phyloP scores from a whole-genome alignment of 2,329 filamentous ascomycete genomes.

The Helotiales sp. region DNA sequence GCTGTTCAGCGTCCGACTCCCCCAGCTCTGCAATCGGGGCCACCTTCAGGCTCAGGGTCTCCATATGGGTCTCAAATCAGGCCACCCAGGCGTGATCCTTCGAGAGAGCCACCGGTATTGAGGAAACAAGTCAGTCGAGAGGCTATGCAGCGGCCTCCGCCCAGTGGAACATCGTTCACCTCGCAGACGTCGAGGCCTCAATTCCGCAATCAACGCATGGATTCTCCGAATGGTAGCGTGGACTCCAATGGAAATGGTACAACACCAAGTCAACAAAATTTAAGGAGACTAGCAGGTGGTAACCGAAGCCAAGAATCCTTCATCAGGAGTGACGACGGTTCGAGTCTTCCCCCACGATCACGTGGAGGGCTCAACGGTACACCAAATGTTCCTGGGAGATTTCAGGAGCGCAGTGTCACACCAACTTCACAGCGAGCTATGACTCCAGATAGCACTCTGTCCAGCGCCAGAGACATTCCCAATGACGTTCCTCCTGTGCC shows the following conservation, averaged over 20 bases:
- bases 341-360: conserved; percentile 32
- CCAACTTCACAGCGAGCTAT: conserved; percentile 30
- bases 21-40: conserved; percentile 19
- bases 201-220: conserved; percentile 27
- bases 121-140: conserved; percentile 32
- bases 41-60: conserved; percentile 10
- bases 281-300: conserved; percentile 28
- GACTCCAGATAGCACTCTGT: conserved; percentile 31
- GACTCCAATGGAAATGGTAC: conserved; percentile 23
- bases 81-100: conserved; percentile 25
- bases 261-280: conserved; percentile 24
- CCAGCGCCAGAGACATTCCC: conserved; percentile 19
- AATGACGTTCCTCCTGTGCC: conserved; percentile 33
- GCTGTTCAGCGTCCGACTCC: conserved; percentile 22
- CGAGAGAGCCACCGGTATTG: conserved; percentile 26
- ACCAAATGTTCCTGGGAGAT: conserved; percentile 31
- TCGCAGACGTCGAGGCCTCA: conserved; percentile 29
- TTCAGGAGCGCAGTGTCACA: conserved; percentile 34
- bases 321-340: conserved; percentile 30
- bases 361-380: conserved; percentile 32
- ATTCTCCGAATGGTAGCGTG: conserved; percentile 31
- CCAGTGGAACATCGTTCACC: conserved; percentile 22
- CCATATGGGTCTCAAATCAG: conserved; percentile 29
- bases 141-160: conserved; percentile 28
- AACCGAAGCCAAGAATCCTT: conserved; percentile 38